Percentiles rank a stretch among this genome's conserved stretches.
Evolutionary conservation across 495 filamentous ascomycete species (phyloP).

Genomic region (Penicillium daleae): DNA sequence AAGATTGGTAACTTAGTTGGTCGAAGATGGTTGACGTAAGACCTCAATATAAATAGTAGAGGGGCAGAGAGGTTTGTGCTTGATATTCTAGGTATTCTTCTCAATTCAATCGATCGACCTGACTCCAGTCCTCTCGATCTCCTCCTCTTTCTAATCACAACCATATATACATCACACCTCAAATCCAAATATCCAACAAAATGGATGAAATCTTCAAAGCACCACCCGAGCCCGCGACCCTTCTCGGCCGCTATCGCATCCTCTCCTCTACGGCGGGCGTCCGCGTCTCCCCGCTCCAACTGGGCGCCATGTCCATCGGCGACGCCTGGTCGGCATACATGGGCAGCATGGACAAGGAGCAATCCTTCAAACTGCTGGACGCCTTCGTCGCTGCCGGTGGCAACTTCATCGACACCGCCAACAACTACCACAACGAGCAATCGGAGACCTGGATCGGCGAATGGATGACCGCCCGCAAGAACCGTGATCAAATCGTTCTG

Average conservation of each 20-base stretch:
- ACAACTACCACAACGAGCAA: constrained; percentile 60
- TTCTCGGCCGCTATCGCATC: constrained; percentile 62
- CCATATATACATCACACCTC: neutral
- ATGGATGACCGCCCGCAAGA: constrained; percentile 57
- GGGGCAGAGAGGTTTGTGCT: no score
- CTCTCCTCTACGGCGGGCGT: constrained; percentile 62
- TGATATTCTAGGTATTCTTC: no score
- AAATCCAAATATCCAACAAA: neutral
- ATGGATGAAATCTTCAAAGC: constrained; percentile 47
- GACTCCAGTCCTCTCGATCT: neutral
- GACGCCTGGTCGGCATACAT: constrained; percentile 53
- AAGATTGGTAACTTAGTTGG: no score
- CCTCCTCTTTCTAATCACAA: neutral
- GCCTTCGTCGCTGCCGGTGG: constrained; percentile 52
- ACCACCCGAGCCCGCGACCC: constrained; percentile 54
- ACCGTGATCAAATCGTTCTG: constrained; percentile 69
- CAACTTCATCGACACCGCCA: constrained; percentile 59
- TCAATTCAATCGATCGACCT: neutral
- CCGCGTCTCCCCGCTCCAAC: constrained; percentile 61
- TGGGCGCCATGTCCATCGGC: constrained; percentile 69
- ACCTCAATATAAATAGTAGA: neutral
- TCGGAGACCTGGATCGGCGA: constrained; percentile 62
- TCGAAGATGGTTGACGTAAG: neutral
- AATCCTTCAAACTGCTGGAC: constrained; percentile 55
- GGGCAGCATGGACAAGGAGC: constrained; percentile 52